Percentiles rank a stretch among this genome's conserved stretches.
phyloP scores from a whole-genome alignment of 768 basidiomycete genomes.

The Boletus tomentosulus region DNA sequence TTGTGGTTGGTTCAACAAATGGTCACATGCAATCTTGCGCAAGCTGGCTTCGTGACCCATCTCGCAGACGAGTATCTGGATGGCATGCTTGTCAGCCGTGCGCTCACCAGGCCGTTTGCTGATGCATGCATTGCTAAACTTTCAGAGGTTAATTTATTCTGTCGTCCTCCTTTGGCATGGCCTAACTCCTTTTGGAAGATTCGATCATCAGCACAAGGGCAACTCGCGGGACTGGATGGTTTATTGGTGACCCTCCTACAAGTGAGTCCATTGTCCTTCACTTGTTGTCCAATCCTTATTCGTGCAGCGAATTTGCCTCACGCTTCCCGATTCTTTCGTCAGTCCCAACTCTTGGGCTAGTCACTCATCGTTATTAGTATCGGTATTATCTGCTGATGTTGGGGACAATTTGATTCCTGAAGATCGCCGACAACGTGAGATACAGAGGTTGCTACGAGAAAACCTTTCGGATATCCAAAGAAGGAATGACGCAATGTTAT shows the following conservation, averaged over 20 bases:
- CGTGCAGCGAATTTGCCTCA: slow-evolving; percentile 60
- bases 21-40: slow-evolving; percentile 73
- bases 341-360: slow-evolving; percentile 64
- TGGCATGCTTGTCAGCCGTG: slow-evolving; percentile 62
- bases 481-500: slow-evolving; percentile 79
- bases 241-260: slow-evolving; percentile 57
- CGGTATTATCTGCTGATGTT: slow-evolving; percentile 42
- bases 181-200: slow-evolving; percentile 41
- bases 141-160: slow-evolving; percentile 47
- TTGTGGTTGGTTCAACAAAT: slow-evolving; percentile 78
- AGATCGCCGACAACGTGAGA: slow-evolving; percentile 36
- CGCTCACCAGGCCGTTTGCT: slow-evolving; percentile 62
- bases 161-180: not conserved
- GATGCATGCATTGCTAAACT: slow-evolving; percentile 69
- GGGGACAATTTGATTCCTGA: slow-evolving; percentile 19
- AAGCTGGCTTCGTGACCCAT: slow-evolving; percentile 70
- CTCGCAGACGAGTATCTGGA: slow-evolving; percentile 79
- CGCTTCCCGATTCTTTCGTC: slow-evolving; percentile 70
- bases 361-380: slow-evolving; percentile 39
- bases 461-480: slow-evolving; percentile 66
- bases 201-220: slow-evolving; percentile 49
- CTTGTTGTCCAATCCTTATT: slow-evolving; percentile 1
- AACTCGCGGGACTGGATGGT: slow-evolving; percentile 49
- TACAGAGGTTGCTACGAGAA: slow-evolving; percentile 48
- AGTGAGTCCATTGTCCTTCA: slow-evolving; percentile 35